These are phyloP conservation scores for Caloboletus inedulis DNA, from an alignment of 1,284 basidiomycete species.

Conservation along the genomic window DNA sequence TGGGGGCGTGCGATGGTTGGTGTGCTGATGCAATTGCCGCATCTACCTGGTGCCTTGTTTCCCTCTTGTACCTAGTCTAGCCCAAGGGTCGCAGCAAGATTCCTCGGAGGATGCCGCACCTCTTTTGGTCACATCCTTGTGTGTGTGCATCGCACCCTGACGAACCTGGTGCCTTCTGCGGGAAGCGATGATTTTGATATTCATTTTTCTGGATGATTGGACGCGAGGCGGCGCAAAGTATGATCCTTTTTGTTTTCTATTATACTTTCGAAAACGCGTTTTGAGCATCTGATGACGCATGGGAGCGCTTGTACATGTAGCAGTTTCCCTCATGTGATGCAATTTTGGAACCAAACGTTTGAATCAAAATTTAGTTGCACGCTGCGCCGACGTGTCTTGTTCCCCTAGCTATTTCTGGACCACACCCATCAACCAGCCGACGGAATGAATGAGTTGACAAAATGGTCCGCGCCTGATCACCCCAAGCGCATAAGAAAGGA, in stretches of 20 bases:
- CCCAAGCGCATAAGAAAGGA: neutral
- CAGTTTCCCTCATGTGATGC: neutral
- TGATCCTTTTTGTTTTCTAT: slow-evolving; percentile 5
- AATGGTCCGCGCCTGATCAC: neutral
- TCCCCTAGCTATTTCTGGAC: neutral
- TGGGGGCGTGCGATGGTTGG: neutral
- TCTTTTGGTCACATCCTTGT: neutral
- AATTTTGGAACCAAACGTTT: neutral
- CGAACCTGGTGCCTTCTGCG: neutral
- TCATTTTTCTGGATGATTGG: neutral
- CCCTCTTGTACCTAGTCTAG: slow-evolving; percentile 16
- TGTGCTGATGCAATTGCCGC: slow-evolving; percentile 13
- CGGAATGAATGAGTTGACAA: neutral
- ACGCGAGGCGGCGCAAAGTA: slow-evolving; percentile 19
- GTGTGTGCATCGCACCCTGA: neutral
- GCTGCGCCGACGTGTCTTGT: neutral
- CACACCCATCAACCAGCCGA: neutral
- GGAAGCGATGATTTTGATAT: slow-evolving; percentile 1
- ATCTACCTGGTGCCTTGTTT: slow-evolving; percentile 8
- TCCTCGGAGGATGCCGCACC: slow-evolving; percentile 2
- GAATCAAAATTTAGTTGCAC: neutral
- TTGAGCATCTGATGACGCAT: neutral
- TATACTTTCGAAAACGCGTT: slow-evolving; percentile 8
- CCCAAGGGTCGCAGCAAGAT: slow-evolving; percentile 4
- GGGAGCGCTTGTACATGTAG: neutral